Percentiles rank a stretch among this genome's conserved stretches.
These are phyloP conservation scores for Conticribra weissflogii DNA, from an alignment of 108 stramenopile species.

Conservation along the genomic window DNA sequence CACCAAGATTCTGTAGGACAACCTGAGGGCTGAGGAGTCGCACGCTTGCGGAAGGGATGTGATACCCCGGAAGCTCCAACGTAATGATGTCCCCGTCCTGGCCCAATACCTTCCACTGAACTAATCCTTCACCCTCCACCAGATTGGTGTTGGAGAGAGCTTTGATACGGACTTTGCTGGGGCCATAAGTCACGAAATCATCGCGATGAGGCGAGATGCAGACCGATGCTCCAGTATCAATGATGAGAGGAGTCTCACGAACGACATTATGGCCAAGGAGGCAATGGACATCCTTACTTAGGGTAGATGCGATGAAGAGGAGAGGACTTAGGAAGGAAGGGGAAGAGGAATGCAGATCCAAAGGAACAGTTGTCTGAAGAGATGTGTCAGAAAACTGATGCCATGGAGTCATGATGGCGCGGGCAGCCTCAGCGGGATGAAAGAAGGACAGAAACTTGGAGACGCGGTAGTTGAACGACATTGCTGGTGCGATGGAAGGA, in stretches of 20 bases:
- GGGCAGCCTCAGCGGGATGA: no score
- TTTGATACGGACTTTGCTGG: constrained; percentile 9
- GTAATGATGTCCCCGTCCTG: not conserved
- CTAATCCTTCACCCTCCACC: constrained; percentile 27
- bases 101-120: constrained; percentile 13
- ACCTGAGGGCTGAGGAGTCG: constrained; percentile 30
- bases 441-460: no score
- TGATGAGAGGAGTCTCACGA: not conserved
- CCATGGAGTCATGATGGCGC: no score
- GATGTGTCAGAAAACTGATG: no score
- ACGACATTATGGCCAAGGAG: not conserved
- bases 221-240: constrained; percentile 34
- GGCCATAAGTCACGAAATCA: constrained; percentile 20
- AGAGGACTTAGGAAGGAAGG: not conserved
- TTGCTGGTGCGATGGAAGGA: no score
- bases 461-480: no score
- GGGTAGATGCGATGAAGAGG: not conserved
- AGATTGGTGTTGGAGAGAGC: constrained; percentile 20
- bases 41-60: constrained; percentile 12
- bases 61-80: constrained; percentile 15
- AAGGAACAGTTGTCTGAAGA: no score
- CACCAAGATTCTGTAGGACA: not conserved
- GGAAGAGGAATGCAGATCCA: no score
- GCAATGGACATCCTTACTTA: not conserved
- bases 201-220: constrained; percentile 21